Evolutionary conservation across 2,329 filamentous ascomycete species (phyloP), one percentile per base, ranked within the genome.

Genomic region (Pseudofabraea citricarpa): DNA sequence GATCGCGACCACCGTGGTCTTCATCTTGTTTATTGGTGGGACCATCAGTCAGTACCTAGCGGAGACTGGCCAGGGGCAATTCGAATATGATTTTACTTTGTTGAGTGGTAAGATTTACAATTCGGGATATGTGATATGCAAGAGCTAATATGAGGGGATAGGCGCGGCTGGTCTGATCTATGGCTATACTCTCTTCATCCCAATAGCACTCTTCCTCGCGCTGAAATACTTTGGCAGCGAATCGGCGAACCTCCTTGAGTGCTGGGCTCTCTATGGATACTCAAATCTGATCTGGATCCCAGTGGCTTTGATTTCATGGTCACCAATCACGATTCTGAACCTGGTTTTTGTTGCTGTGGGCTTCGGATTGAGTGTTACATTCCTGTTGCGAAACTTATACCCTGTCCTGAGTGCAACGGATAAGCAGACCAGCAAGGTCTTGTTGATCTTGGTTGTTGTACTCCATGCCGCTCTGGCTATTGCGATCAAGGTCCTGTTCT

Each of bases 241-340:
- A 63, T 87, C 82, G 44, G 90, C 91, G 50, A 95, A 95, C 66
- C 71, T 98, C 47, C 78, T 98, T 54, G 93, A 98, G 71, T 95
- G 90, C 72, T 90, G 88, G 82, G 87, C 90, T 47, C 73, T 98
- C 26, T 98, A 97, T 66, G 93, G 93, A 43, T 98, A 98, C 72
- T 81, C 86, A 45, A 98, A 98, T 69, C 73, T 98, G 58, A 88
- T 98, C 60, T 98, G 93, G 93, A 90, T 98, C 56, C 88, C 86
- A 2, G 90, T 98, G 33, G 90, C 93, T 37, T 69, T 95, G 50
- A 87, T 96, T 54, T 90, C 85, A 62, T 96, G 90, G 87, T 91
- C 86, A 51, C 85, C 86, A 41, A 71, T 96, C 56, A 82, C 81
- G 43, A 81, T 89, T 44, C 78, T 98, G 53, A 98, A 98, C 71